Evolutionary conservation across 179 eudicot genomes (phyloP), one percentile per base, ranked within the genome.

Genomic region (Sideroxylon spinosum): DNA sequence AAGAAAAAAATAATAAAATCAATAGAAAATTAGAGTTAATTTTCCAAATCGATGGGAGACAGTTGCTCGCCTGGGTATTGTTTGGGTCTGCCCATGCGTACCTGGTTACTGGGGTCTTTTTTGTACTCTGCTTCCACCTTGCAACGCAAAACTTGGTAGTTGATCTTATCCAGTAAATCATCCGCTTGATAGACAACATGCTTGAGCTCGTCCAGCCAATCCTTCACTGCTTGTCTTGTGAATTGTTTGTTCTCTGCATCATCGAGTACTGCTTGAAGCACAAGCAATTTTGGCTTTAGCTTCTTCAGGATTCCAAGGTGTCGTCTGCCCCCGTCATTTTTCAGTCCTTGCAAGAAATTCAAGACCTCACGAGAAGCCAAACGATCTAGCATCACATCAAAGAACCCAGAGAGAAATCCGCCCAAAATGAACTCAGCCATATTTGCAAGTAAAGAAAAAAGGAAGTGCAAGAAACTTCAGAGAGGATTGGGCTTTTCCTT

Each of bases 151-250:
- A 80, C 77, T 46, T 76, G 52, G 1, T 73, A 48, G 48, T 11
- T 65, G 37, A 74, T 68, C 65, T 73, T 48, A 9, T 73, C 81
- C 76, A 73, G 0, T 50, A 78, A 46, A 23, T 73, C 74, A 49
- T 81, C 84, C 10, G 84, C 78, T 77, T 82, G 75, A 65, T 73
- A 82, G 9, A 61, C 1, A 14, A 53, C 67, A 52, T 82, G 26
- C 25, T 60, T 49, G 37, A 78, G 64, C 20, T 74, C 76, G 22
- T 74, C 75, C 17, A 82, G 71, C 84, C 78, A 82, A 9, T 9
- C 11, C 25, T 73, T 77, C 25, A 77, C 63, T 37, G 29, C 29
- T 5, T 10, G 7, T 55, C 50, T 13, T 28, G 49, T 56, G 9
- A 71, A 56, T 60, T 72, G 59, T 59, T 44, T 81, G 37, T 22